Evolutionary conservation across 208 protist species (phyloP).

Genomic region (Leishmania guyanensis): DNA sequence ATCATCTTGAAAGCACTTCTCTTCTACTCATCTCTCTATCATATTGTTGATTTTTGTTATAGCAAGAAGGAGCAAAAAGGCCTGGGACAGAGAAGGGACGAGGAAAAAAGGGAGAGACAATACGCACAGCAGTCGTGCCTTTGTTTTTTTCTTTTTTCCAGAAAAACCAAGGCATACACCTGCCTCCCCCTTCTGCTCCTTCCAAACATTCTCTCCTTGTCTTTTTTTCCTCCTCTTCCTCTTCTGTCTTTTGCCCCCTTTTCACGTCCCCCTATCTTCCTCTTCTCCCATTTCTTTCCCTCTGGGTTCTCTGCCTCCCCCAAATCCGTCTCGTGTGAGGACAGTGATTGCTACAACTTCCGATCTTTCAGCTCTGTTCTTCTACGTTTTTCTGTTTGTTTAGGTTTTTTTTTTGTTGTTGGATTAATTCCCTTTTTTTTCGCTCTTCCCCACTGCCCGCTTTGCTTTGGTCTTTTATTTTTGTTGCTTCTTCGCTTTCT

Average conservation of each 20-base stretch:
- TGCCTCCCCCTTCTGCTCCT: background rate
- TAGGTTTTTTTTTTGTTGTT: background rate
- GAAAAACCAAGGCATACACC: background rate
- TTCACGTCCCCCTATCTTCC: background rate
- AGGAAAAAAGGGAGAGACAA: background rate
- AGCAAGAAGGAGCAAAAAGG: background rate
- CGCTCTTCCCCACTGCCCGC: background rate
- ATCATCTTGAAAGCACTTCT: background rate
- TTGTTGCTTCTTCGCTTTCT: background rate
- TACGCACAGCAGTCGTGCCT: background rate
- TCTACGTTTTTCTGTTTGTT: background rate
- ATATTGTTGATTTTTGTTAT: background rate
- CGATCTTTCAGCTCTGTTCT: background rate
- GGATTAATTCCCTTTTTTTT: background rate
- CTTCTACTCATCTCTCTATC: background rate
- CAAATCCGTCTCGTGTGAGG: background rate
- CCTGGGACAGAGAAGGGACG: background rate
- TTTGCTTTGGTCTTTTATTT: background rate
- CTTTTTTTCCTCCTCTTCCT: background rate
- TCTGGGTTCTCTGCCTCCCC: background rate
- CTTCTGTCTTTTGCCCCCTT: background rate
- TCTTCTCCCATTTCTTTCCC: background rate
- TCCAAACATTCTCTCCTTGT: background rate
- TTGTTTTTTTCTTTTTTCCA: background rate
- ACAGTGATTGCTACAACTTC: background rate